Base-by-base conservation (phyloP, 2,329 filamentous ascomycete genomes). In the Coniochaeta sp. region DNA sequence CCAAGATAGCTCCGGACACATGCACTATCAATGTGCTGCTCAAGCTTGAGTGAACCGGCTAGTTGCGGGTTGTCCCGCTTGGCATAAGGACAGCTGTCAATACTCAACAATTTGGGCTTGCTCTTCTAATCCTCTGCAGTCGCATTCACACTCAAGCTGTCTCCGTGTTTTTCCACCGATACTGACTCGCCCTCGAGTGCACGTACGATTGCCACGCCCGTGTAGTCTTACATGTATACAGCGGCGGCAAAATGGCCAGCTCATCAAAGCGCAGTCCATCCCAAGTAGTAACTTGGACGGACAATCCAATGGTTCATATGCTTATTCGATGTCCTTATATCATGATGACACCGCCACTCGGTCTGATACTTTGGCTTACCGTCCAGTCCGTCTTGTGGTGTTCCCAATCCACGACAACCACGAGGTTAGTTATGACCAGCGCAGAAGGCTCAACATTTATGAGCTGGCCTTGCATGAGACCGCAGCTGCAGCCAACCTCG, bases 341-440 rank as follows among this genome's bases (percentile, higher is more conserved):
- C 5, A 40, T 40, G 17, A 40, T 40, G 38, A 56, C 34, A 40
- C 47, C 38, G 47, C 47, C 57, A 59, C 52, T 52, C 54, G 57
- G 60, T 61, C 60, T 57, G 58, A 57, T 58, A 17, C 57, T 40
- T 28, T 36, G 38, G 17, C 38, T 40, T 40, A n/a, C 38, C 38
- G 38, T 40, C 38, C n/a, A 7, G 3, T 40, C 38, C 38, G 38
- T 40, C 38, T 40, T 19, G 3, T 40, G n/a, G n/a, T 40, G n/a
- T n/a, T 40, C 16, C 38, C 38, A 40, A 40, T 40, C 38, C 38
- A 4, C 4, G 38, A n/a, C 17, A 5, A 19, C 38, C 38, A 40
- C 38, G 38, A n/a, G 38, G 38, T 40, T 16, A 40, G 38, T 38
- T 7, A 4, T 9, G 34, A 36, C 38, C 38, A 40, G 38, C 17